Evolutionary conservation across 495 filamentous ascomycete genomes (phyloP).

Genomic region (Daldinia caldariorum): DNA sequence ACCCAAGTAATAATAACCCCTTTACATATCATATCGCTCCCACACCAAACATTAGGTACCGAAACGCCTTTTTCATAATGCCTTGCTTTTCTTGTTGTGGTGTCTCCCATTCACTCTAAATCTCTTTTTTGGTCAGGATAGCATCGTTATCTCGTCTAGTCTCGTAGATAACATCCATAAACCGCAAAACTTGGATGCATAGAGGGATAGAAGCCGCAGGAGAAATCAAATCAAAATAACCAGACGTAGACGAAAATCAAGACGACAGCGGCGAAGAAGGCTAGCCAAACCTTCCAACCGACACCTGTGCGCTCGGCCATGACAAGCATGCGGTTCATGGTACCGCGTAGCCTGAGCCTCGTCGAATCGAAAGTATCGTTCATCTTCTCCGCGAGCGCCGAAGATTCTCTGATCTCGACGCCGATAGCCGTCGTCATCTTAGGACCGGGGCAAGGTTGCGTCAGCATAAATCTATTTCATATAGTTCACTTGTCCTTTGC

Average conservation of each 20-base stretch:
- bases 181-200: not conserved
- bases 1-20: not conserved
- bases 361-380: constrained; percentile 92
- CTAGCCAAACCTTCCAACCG: constrained; percentile 92
- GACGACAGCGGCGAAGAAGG: constrained; percentile 83
- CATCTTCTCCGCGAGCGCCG: constrained; percentile 85
- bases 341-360: constrained; percentile 78
- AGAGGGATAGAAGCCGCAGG: not conserved
- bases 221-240: constrained; percentile 66
- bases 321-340: constrained; percentile 95
- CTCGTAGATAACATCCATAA: not conserved
- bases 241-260: constrained; percentile 90
- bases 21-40: constrained; percentile 8
- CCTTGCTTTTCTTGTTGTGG: not conserved
- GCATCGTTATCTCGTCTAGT: not conserved
- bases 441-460: constrained; percentile 1
- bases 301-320: constrained; percentile 96
- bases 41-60: constrained; percentile 20
- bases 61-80: constrained; percentile 31
- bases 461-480: constrained; percentile 20
- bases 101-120: not conserved
- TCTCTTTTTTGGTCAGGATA: not conserved
- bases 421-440: constrained; percentile 90
- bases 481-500: not conserved
- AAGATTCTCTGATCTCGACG: constrained; percentile 89